Percentiles rank a stretch among this genome's conserved stretches.
Conservation (phyloP, 2,329 filamentous ascomycete genomes). For the Hypomyces perniciosus region DNA sequence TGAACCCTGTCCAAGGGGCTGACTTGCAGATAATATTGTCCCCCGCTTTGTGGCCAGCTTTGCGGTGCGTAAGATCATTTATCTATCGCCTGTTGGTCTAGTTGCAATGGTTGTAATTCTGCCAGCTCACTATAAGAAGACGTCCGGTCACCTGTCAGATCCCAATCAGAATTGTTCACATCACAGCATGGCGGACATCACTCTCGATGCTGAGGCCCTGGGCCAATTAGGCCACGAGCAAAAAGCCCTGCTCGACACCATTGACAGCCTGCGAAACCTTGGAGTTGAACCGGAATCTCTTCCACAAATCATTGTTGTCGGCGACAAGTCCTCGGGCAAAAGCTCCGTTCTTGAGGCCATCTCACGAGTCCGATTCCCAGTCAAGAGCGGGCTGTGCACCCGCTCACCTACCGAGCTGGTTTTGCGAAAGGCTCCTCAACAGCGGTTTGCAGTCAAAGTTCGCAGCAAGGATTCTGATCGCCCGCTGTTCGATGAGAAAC, state of each 20-base stretch:
- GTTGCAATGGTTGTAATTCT: too few relatives aligned
- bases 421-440: slow-evolving; percentile 37
- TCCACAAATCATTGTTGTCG: slow-evolving; percentile 50
- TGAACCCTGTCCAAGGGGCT: too few relatives aligned
- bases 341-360: slow-evolving; percentile 61
- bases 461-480: background rate
- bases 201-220: background rate
- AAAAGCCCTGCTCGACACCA: slow-evolving; percentile 15
- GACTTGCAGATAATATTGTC: too few relatives aligned
- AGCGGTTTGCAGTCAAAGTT: slow-evolving; percentile 28
- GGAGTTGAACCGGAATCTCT: slow-evolving; percentile 28
- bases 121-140: too few relatives aligned
- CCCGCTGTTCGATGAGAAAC: slow-evolving; percentile 22
- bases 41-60: too few relatives aligned
- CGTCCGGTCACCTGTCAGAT: too few relatives aligned
- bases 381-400: slow-evolving; percentile 53
- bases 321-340: slow-evolving; percentile 58
- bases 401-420: slow-evolving; percentile 58
- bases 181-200: background rate
- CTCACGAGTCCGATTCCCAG: slow-evolving; percentile 54
- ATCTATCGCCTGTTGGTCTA: too few relatives aligned
- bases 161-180: too few relatives aligned
- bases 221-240: background rate
- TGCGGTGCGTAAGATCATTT: too few relatives aligned
- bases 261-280: slow-evolving; percentile 14